phyloP scores from a whole-genome alignment of 1,284 basidiomycete genomes.

The Malassezia vespertilionis region DNA sequence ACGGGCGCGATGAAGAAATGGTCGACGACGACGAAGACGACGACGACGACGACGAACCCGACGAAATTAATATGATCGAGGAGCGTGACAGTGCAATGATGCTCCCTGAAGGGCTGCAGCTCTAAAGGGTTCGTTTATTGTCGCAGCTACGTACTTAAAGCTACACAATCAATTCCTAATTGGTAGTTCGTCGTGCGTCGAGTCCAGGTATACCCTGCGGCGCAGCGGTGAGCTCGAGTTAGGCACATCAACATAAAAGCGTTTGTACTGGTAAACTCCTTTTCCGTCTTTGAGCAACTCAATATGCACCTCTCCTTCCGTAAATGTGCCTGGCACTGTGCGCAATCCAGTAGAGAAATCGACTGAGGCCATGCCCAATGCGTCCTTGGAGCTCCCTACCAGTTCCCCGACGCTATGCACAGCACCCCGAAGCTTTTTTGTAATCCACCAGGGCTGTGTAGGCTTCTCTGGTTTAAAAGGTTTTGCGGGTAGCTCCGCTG shows the following conservation, averaged over 20 bases:
- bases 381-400: slow-evolving; percentile 13
- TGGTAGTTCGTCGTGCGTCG: slow-evolving; percentile 21
- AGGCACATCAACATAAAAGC: slow-evolving; percentile 34
- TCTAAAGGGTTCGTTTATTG: neutral
- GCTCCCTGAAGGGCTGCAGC: slow-evolving; percentile 16
- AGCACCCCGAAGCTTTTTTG: slow-evolving; percentile 5
- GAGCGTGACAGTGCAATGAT: slow-evolving; percentile 20
- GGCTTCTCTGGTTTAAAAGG: neutral
- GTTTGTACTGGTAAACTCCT: slow-evolving; percentile 30
- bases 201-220: slow-evolving; percentile 27
- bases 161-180: slow-evolving; percentile 1
- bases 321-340: slow-evolving; percentile 25
- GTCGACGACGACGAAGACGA: slow-evolving; percentile 15
- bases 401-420: slow-evolving; percentile 2
- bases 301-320: slow-evolving; percentile 32
- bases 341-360: neutral
- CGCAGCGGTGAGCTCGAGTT: slow-evolving; percentile 23
- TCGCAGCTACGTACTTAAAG: neutral
- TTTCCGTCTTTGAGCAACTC: slow-evolving; percentile 37
- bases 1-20: neutral
- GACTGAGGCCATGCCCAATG: slow-evolving; percentile 6
- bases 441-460: slow-evolving; percentile 17
- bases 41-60: slow-evolving; percentile 11
- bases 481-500: neutral
- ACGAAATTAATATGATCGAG: slow-evolving; percentile 16